phyloP scores from a whole-genome alignment of 441 rosid species.

The Erodium moschatum region DNA sequence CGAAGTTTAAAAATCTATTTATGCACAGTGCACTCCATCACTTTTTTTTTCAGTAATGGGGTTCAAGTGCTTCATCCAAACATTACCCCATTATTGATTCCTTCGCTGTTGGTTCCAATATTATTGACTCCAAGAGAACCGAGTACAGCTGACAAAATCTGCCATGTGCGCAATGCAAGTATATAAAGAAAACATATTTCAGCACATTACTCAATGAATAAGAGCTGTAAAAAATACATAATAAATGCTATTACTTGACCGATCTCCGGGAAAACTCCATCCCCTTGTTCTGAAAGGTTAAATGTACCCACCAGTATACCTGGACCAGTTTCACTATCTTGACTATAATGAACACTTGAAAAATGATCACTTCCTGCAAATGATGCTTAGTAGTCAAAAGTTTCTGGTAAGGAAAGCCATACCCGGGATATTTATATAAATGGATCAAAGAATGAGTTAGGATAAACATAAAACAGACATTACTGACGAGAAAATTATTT shows the following conservation, averaged over 20 bases:
- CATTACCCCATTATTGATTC: slow-evolving; percentile 26
- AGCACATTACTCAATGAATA: neutral
- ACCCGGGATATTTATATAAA: neutral
- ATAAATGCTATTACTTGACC: neutral
- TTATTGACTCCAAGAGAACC: slow-evolving; percentile 30
- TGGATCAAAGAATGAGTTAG: neutral
- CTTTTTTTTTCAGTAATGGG: neutral
- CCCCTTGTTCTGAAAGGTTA: slow-evolving; percentile 9
- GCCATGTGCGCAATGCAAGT: neutral
- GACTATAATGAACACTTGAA: neutral
- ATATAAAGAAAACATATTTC: neutral
- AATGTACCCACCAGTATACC: neutral
- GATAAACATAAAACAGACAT: neutral
- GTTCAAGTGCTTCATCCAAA: neutral
- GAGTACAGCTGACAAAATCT: slow-evolving; percentile 33
- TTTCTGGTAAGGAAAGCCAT: neutral
- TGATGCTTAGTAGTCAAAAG: neutral
- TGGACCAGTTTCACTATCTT: neutral
- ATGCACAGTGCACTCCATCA: neutral
- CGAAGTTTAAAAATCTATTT: neutral
- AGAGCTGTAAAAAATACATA: neutral
- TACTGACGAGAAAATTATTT: neutral
- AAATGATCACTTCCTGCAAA: neutral
- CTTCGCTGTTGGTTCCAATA: slow-evolving; percentile 27
- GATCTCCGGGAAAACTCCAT: slow-evolving; percentile 1